Evolutionary conservation across 257 asterid species (phyloP).

Genomic region (Penstemon davidsonii): DNA sequence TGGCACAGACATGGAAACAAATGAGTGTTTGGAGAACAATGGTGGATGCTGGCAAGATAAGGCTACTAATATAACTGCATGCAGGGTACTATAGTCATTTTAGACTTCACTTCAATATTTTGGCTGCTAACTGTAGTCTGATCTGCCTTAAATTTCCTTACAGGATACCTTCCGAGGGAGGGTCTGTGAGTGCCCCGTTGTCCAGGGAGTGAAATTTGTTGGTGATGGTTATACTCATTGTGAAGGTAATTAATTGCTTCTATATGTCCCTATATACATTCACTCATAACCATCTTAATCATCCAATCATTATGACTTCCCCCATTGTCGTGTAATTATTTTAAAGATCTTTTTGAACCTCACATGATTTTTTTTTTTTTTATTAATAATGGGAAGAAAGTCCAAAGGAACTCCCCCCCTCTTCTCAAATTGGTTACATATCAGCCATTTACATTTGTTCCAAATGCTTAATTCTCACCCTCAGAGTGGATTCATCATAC

Average conservation of each 20-base stretch:
- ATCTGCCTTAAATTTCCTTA: conserved; percentile 15
- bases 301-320: too few species aligned
- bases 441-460: neutral
- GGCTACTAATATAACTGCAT: conserved; percentile 75
- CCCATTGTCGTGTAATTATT: too few species aligned
- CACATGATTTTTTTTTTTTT: neutral
- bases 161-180: conserved; percentile 97
- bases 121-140: conserved; percentile 13
- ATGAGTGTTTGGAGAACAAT: conserved; percentile 77
- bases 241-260: conserved; percentile 52
- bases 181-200: conserved; percentile 87
- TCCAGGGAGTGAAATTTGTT: conserved; percentile 71
- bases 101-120: neutral
- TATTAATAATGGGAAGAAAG: neutral
- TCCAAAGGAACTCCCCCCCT: neutral
- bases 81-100: conserved; percentile 56
- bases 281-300: too few species aligned
- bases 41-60: conserved; percentile 98
- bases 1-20: conserved; percentile 79
- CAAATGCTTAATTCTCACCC: neutral
- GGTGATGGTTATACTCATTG: conserved; percentile 97
- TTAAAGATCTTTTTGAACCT: neutral
- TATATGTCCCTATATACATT: neutral
- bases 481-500: neutral
- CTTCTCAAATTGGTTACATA: neutral